Base-by-base conservation (phyloP, 1,139 yeast genomes). In the Sugiyamaella novakii region DNA sequence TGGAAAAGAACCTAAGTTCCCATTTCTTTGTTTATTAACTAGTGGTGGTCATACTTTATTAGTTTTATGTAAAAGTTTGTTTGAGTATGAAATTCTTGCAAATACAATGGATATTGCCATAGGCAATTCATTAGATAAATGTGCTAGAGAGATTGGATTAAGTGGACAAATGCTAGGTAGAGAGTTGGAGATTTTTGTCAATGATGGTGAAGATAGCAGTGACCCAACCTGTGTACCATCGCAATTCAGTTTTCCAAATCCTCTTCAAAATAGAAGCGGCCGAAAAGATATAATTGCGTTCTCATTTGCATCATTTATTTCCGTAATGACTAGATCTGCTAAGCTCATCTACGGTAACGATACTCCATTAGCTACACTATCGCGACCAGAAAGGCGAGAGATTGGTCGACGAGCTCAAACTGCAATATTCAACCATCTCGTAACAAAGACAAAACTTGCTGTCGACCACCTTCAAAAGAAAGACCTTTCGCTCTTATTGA, bases 41-140 rank as follows among this genome's bases (percentile, higher is more conserved):
- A 84, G 95, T 60, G 99, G 99, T 0, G 99, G 99, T 0, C 98
- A 92, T 62, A 89, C 98, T 0, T 81, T 89, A 82, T 71, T 91
- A 28, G 96, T 92, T 0, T 71, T 80, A 5, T 84, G 91, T 57
- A 70, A 68, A 33, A 71, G 84, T 10, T 59, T 87, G 1, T 58
- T 74, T 0, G 75, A 83, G 2, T 98, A 92, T 67, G 81, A 80
- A 52, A 78, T 92, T 1, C 61, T 94, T 4, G 80, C 85, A 8
- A 78, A 89, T 59, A 86, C 95, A 0, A 70, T 80, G 24, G 98
- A 92, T 63, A 87, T 89, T 22, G 97, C 98, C 0, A 85, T 86
- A 3, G 99, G 98, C 0, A 97, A 92, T 65, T 85, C 96, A 1
- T 69, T 92, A 19, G 99, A 92, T 66, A 91, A 92, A 66, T 88